Base-by-base conservation (phyloP, 257 asterid species). In the Misopates orontium region DNA sequence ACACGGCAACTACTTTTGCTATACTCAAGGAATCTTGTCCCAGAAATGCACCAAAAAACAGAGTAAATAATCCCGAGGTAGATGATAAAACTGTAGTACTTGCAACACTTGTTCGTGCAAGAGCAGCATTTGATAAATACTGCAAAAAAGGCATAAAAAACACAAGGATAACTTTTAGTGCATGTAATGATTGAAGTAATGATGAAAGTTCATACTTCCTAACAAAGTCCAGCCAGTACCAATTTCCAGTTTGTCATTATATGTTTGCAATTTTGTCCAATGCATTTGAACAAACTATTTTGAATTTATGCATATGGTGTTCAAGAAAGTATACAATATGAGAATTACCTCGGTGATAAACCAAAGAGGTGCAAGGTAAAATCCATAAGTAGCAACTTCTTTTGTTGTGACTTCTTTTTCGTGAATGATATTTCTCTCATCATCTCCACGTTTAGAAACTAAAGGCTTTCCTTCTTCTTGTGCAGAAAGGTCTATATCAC, bases 31-130 rank as follows among this genome's bases (percentile, higher is more conserved):
- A 77, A 72, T 94, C 99, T 85, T 94, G 89, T 44, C 99, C 99
- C 87, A 94, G 67, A 76, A 80, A 82, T 45, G 95, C 96, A 77
- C 97, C 91, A 44, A 94, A 70, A 60, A 94, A 94, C 60, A 94
- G 97, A 57, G 99, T 94, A 77, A 94, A 94, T 73, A 94, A 73
- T 56, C 99, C 99, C 13, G 99, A 90, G 22, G 99, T 94, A 54
- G 99, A 91, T 52, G 99, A 94, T 69, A 94, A 79, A 62, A 94
- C 96, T 3, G 99, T 94, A 23, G 99, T 90, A 74, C 97, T 94
- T 66, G 99, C 96, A 74, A 94, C 99, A 64, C 97, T 94, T n/a
- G 97, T 88, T 56, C 92, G 96, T 64, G 96, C 96, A 67, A 90
- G 96, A 49, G 99, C 96, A 73, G 99, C 97, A 62, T 94, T 94